Base-by-base conservation (phyloP, 805 yeast species). In the Lipomyces kockii region DNA sequence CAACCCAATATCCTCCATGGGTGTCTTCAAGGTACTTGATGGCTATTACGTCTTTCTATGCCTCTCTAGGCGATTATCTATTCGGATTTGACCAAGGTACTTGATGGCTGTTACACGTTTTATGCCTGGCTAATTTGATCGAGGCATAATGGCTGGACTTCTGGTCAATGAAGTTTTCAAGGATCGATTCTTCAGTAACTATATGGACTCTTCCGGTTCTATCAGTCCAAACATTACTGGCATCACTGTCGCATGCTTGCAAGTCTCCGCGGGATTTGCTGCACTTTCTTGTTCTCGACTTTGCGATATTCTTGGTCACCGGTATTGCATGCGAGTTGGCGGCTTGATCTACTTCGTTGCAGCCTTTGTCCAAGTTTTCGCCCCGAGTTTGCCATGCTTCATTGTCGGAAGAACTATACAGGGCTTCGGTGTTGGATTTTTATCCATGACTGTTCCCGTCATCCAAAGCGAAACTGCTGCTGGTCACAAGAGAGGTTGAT, bases 401-500 rank as follows among this genome's bases (percentile, higher is more conserved):
- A 86, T 88, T 14, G 73, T 86, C 8, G 97, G 97, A 1, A 80
- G 97, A 73, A 85, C 90, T 35, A 83, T 91, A 58, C 83, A 90
- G 49, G 97, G 97, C n/a, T 71, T 91, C 12, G 97, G 97, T 1
- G 92, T 92, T 29, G 97, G 97, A 2, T 79, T 92, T 58, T 80
- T 91, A 59, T 87, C 93, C 32, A 88, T 95, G 5, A 88, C 91
- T 69, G 92, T 92, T 8, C 97, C 97, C 0, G 87, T 90, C 58
- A 92, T 90, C 78, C 97, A 91, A 76, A 87, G 92, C 61, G 97
- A 92, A 75, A 90, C 92, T 60, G 86, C 92, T 7, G 97, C 97
- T 0, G 89, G 92, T 34, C 90, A 90, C 74, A 90, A 89, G 72
- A 83, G 97, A 74, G 97, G 97, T 2, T 86, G 74, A 81, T 91